phyloP scores from a whole-genome alignment of 2,329 filamentous ascomycete species.

The Zarea fungicola region DNA sequence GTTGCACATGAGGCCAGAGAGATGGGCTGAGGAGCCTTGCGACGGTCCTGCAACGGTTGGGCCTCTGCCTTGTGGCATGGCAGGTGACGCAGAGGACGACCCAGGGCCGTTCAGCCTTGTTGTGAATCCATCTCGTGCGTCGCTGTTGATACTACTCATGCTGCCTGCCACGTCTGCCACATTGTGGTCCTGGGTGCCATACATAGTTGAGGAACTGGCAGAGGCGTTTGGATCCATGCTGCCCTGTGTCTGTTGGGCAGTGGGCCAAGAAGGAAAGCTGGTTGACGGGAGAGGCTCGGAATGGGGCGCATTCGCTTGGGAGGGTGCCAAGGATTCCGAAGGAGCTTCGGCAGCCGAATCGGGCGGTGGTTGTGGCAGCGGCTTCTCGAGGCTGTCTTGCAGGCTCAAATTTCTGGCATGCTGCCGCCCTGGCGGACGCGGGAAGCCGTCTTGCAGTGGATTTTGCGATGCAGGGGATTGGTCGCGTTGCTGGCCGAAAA shows the following conservation, averaged over 20 bases:
- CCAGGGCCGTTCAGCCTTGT: slow-evolving; percentile 39
- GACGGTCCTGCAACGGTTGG: slow-evolving; percentile 37
- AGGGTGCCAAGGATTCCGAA: neutral
- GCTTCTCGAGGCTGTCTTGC: slow-evolving; percentile 53
- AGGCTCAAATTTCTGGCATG: slow-evolving; percentile 52
- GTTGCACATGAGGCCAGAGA: slow-evolving; percentile 65
- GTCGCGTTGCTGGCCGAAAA: neutral
- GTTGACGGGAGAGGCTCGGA: slow-evolving; percentile 19
- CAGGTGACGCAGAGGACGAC: slow-evolving; percentile 54
- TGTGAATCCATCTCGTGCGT: slow-evolving; percentile 9
- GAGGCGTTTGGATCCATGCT: slow-evolving; percentile 5
- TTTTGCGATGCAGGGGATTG: neutral
- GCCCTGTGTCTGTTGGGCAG: neutral
- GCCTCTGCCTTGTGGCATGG: slow-evolving; percentile 32
- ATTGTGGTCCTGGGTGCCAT: slow-evolving; percentile 9
- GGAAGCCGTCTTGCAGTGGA: slow-evolving; percentile 13
- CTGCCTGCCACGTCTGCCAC: neutral
- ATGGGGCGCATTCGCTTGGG: slow-evolving; percentile 19
- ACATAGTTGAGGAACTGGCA: slow-evolving; percentile 1
- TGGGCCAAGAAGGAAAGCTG: slow-evolving; percentile 1
- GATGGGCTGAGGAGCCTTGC: slow-evolving; percentile 48
- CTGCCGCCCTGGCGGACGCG: slow-evolving; percentile 23
- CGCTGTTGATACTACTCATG: slow-evolving; percentile 3
- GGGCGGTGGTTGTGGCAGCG: slow-evolving; percentile 47
- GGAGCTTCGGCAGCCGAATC: slow-evolving; percentile 10